Conservation (phyloP, 768 basidiomycete species). For the Suillus subalutaceus region DNA sequence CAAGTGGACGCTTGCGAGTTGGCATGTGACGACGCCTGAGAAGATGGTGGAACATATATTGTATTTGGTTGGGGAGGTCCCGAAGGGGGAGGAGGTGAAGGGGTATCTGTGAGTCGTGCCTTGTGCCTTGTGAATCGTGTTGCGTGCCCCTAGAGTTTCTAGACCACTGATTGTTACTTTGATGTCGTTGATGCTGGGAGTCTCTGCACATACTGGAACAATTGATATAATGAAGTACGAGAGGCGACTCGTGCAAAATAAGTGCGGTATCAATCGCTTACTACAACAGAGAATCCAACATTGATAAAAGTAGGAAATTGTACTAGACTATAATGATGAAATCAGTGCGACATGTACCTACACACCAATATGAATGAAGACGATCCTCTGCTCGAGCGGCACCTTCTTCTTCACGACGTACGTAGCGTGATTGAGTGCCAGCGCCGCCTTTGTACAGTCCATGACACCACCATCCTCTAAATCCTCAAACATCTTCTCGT, state of each 20-base stretch:
- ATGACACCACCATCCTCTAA: not conserved
- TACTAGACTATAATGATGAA: too few relatives aligned
- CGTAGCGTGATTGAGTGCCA: not conserved
- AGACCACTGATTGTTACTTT: not conserved
- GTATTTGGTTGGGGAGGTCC: constrained; percentile 50
- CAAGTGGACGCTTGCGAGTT: constrained; percentile 87
- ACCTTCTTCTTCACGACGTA: not conserved
- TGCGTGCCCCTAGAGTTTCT: not conserved
- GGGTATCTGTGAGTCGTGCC: not conserved
- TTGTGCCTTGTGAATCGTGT: not conserved
- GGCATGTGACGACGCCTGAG: constrained; percentile 89
- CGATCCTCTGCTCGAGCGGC: not conserved
- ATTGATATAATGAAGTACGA: too few relatives aligned
- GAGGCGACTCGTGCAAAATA: too few relatives aligned
- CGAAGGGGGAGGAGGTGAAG: not conserved
- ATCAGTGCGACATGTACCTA: too few relatives aligned
- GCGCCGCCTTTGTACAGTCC: not conserved
- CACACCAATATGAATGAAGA: not conserved
- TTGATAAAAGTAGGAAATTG: too few relatives aligned
- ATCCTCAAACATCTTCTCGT: not conserved
- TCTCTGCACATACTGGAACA: too few relatives aligned
- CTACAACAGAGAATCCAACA: too few relatives aligned
- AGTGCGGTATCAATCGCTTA: too few relatives aligned
- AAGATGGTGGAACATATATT: constrained; percentile 86
- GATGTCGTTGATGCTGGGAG: not conserved